Evolutionary conservation across 163 green algal genomes (phyloP).

Genomic region (Chloromonas sp.): DNA sequence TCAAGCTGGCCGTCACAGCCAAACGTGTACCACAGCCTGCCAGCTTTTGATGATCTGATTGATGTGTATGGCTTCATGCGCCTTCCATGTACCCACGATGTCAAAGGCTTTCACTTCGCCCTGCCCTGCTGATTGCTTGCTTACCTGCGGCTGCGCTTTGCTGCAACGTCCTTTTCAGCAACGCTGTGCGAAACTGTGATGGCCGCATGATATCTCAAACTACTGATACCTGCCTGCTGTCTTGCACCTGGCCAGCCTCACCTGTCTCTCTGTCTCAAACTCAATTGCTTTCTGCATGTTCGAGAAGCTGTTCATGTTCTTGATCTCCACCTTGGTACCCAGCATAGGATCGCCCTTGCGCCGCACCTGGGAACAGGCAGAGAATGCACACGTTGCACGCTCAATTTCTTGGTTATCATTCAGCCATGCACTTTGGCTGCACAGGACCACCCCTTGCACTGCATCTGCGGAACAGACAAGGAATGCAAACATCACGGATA

Average conservation of each 20-base stretch:
- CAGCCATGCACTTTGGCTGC: not conserved
- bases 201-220: not conserved
- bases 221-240: not conserved
- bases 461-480: slow-evolving; percentile 66
- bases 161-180: not conserved
- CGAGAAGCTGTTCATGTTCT: slow-evolving; percentile 98
- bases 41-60: too few relatives aligned
- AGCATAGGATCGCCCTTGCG: slow-evolving; percentile 52
- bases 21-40: too few relatives aligned
- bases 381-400: too few relatives aligned
- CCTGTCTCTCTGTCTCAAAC: slow-evolving; percentile 83
- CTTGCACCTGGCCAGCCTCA: slow-evolving; percentile 14
- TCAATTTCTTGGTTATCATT: not conserved
- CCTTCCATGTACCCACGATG: too few relatives aligned
- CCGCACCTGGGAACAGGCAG: slow-evolving; percentile 59
- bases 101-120: not conserved
- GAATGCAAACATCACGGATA: not conserved
- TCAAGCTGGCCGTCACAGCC: too few relatives aligned
- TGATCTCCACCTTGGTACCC: slow-evolving; percentile 96
- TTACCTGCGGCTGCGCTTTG: not conserved
- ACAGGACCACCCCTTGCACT: slow-evolving; percentile 20
- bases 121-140: not conserved
- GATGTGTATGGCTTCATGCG: too few relatives aligned
- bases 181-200: too few relatives aligned
- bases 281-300: slow-evolving; percentile 90